Conservation (phyloP, 2,329 filamentous ascomycete species). For the Fusarium sublunatum region DNA sequence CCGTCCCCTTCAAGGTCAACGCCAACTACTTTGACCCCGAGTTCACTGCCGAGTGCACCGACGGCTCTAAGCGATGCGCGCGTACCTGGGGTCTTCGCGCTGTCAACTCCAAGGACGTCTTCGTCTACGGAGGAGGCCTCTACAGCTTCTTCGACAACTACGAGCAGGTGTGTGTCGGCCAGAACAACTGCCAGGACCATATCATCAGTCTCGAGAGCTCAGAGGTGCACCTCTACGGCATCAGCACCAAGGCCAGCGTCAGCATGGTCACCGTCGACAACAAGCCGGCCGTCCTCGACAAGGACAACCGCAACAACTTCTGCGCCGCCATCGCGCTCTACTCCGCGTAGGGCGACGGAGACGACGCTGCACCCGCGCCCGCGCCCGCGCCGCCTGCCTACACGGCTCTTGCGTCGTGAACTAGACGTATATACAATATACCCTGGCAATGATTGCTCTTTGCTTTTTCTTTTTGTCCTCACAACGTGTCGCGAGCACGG, state of each 20-base stretch:
- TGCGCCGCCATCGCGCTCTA: slow-evolving; percentile 67
- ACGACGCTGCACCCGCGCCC: too few relatives aligned
- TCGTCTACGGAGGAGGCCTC: slow-evolving; percentile 77
- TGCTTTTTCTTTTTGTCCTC: not conserved
- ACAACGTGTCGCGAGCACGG: slow-evolving; percentile 10
- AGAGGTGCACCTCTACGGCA: slow-evolving; percentile 72
- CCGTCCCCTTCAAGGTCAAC: slow-evolving; percentile 71
- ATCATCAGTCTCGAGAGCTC: slow-evolving; percentile 79
- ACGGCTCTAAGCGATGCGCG: slow-evolving; percentile 64
- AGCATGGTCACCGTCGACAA: slow-evolving; percentile 79
- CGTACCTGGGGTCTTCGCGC: slow-evolving; percentile 84
- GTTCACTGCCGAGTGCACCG: slow-evolving; percentile 67
- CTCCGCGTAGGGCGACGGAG: slow-evolving; percentile 32
- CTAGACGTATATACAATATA: slow-evolving; percentile 15
- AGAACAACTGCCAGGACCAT: slow-evolving; percentile 79
- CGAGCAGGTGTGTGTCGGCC: slow-evolving; percentile 73
- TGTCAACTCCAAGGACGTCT: slow-evolving; percentile 72
- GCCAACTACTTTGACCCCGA: slow-evolving; percentile 72
- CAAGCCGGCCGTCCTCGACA: slow-evolving; percentile 62
- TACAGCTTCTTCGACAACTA: slow-evolving; percentile 91
- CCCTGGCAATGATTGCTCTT: slow-evolving; percentile 14
- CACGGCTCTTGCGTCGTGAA: not conserved
- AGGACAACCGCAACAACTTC: slow-evolving; percentile 73
- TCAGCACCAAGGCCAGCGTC: slow-evolving; percentile 78
- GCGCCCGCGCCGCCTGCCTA: not conserved